Evolutionary conservation across 805 yeast species (phyloP).

Genomic region (Candida chilensis): DNA sequence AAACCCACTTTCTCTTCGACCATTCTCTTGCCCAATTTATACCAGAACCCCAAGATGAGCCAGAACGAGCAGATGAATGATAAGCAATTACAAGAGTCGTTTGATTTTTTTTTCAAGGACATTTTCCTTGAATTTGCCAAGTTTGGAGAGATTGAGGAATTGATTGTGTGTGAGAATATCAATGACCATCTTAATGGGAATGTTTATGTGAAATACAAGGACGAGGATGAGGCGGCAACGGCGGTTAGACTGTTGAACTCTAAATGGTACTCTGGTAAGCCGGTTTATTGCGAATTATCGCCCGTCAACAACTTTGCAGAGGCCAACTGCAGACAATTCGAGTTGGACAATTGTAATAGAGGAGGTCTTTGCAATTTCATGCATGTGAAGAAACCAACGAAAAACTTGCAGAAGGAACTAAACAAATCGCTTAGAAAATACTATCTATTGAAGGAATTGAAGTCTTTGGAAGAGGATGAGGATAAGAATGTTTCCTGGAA

Average conservation of each 20-base stretch:
- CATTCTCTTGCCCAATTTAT: conserved; percentile 55
- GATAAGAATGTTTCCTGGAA: background rate
- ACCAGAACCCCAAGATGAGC: conserved; percentile 47
- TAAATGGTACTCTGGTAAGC: conserved; percentile 76
- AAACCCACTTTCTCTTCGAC: conserved; percentile 61
- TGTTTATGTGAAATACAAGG: conserved; percentile 60
- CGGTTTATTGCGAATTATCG: conserved; percentile 70
- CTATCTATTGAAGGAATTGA: conserved; percentile 8
- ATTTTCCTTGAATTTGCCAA: conserved; percentile 51
- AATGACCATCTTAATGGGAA: conserved; percentile 82
- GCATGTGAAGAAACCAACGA: conserved; percentile 58
- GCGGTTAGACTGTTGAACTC: conserved; percentile 59
- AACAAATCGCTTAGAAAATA: conserved; percentile 25
- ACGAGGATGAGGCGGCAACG: conserved; percentile 45
- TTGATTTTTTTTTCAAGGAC: conserved; percentile 64
- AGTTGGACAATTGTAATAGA: conserved; percentile 55
- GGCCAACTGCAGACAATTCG: conserved; percentile 70
- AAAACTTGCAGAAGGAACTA: conserved; percentile 29
- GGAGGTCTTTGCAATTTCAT: conserved; percentile 83
- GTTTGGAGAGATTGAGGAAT: conserved; percentile 43
- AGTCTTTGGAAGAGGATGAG: conserved; percentile 2
- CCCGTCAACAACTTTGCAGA: conserved; percentile 67
- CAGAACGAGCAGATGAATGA: conserved; percentile 21
- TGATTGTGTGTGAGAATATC: conserved; percentile 76
- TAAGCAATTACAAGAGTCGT: conserved; percentile 30